Evolutionary conservation across 345 rosid genomes (phyloP).

Genomic region (Leavenworthia alabamica): DNA sequence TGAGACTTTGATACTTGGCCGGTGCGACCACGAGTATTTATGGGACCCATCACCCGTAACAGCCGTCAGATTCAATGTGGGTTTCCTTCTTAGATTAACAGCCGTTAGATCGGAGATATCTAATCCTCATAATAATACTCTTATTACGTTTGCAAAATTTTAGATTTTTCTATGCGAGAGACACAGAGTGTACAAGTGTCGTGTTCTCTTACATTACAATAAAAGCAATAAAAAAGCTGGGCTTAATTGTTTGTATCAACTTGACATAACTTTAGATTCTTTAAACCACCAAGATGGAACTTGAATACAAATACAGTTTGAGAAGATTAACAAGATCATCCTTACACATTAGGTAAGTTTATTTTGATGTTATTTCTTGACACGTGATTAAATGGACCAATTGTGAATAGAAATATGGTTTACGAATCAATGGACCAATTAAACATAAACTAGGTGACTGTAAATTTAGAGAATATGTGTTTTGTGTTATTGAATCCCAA

Average conservation of each 20-base stretch:
- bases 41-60: background rate
- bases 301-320: background rate
- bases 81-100: background rate
- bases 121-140: background rate
- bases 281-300: background rate
- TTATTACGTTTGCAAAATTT: background rate
- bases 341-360: too few species aligned
- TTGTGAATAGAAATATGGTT: too few species aligned
- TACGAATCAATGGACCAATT: too few species aligned
- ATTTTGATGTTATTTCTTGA: too few species aligned
- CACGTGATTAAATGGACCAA: too few species aligned
- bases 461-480: too few species aligned
- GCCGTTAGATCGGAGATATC: background rate
- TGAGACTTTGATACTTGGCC: constrained; percentile 23
- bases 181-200: background rate
- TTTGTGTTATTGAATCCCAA: too few species aligned
- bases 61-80: constrained; percentile 9
- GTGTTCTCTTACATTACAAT: background rate
- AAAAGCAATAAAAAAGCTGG: background rate
- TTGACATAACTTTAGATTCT: background rate
- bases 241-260: background rate
- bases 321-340: too few species aligned
- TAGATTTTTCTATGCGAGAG: background rate
- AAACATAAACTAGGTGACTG: too few species aligned
- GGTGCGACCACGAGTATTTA: background rate